Conservation (phyloP, 163 green algal genomes). For the Smithsoniella earleae region DNA sequence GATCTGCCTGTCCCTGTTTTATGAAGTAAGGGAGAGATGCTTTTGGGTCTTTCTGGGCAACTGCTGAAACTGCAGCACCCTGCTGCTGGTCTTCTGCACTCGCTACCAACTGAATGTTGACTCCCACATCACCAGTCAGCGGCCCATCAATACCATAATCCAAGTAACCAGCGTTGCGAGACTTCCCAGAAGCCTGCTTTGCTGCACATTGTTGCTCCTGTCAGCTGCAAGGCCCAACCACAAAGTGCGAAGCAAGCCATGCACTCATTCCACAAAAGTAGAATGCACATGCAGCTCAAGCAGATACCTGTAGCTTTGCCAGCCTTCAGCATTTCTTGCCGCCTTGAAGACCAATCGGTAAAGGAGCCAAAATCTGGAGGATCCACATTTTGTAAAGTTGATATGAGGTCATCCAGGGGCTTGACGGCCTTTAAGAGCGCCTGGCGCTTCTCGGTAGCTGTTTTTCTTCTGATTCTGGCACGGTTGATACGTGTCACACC, state of each 20-base stretch:
- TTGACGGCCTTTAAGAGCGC: neutral
- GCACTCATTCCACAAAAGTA: too few relatives aligned
- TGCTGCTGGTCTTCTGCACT: neutral
- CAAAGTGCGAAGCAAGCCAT: too few relatives aligned
- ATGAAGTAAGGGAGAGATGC: constrained; percentile 12
- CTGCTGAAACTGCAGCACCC: neutral
- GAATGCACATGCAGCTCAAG: too few relatives aligned
- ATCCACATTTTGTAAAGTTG: neutral
- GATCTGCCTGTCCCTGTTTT: neutral
- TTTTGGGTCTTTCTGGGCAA: neutral
- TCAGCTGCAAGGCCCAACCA: too few relatives aligned
- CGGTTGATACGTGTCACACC: neutral
- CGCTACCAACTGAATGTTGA: neutral
- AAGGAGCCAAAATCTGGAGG: constrained; percentile 23
- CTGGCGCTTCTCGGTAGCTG: neutral
- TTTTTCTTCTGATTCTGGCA: neutral
- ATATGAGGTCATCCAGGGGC: neutral
- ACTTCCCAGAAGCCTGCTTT: too few relatives aligned
- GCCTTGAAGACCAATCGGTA: neutral
- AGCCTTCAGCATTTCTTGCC: neutral
- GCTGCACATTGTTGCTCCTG: too few relatives aligned
- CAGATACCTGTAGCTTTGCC: neutral
- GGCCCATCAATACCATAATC: constrained; percentile 23
- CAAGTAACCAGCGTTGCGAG: too few relatives aligned
- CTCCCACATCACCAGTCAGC: neutral